Percentiles rank a stretch among this genome's conserved stretches.
Conservation (phyloP, 1,139 yeast species). For the Hansenula anomala region DNA sequence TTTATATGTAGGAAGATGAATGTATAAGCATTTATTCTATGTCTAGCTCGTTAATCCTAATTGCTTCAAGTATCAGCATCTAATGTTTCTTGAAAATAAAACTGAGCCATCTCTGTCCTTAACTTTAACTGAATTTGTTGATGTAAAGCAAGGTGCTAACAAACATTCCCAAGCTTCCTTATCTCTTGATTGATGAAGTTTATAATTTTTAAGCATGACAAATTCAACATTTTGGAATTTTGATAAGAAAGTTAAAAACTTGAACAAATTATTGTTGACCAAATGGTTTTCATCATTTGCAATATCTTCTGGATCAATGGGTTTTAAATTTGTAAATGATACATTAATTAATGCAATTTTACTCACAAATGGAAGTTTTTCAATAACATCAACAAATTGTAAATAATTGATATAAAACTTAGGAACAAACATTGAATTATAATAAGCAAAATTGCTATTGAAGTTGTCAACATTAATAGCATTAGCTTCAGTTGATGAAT, state of each 20-base stretch:
- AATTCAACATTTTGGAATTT: conserved; percentile 28
- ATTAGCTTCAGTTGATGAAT: conserved; percentile 12
- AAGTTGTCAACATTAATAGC: conserved; percentile 15
- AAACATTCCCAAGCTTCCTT: conserved; percentile 32
- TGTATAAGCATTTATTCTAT: no score
- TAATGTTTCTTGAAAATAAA: conserved; percentile 22
- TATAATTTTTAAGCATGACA: conserved; percentile 28
- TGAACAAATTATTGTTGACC: conserved; percentile 18
- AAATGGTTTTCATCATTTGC: conserved; percentile 6
- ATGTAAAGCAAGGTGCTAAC: conserved; percentile 28
- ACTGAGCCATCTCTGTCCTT: conserved; percentile 31
- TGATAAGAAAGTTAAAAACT: conserved; percentile 26
- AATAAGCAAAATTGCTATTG: conserved; percentile 21
- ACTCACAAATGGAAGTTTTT: conserved; percentile 10
- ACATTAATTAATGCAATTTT: conserved; percentile 17
- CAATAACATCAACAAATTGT: conserved; percentile 15
- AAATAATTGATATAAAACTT: conserved; percentile 20
- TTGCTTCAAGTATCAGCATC: neutral
- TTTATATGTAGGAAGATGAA: no score
- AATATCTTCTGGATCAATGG: conserved; percentile 16
- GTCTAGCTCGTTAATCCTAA: no score
- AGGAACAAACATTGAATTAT: conserved; percentile 22
- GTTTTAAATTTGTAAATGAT: conserved; percentile 20
- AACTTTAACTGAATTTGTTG: conserved; percentile 28
- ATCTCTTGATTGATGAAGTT: conserved; percentile 30